Base-by-base conservation (phyloP, 306 rosid species). In the Cajanus cajan region DNA sequence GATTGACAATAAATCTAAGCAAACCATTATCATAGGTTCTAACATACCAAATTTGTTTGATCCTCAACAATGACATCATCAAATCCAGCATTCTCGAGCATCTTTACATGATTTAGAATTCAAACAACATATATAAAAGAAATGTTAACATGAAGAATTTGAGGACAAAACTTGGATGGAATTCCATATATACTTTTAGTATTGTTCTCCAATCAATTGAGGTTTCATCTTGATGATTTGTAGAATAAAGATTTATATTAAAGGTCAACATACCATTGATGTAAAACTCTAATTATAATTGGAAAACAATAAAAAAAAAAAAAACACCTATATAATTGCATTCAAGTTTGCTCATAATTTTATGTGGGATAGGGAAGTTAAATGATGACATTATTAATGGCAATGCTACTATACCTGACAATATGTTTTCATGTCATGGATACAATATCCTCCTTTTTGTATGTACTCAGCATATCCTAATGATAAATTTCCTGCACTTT, bases 61-160 rank as follows among this genome's bases (percentile, higher is more conserved):
- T 95, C 99, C 80, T 91, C 94, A 2, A 85, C 93, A 83, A 74
- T 69, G 67, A 90, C 90, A 10, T 88, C 84, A 36, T 54, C 82
- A 86, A 92, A 93, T 81, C 97, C 99, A 82, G 96, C 96, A 57
- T 89, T 89, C 68, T 82, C 77, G 13, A 95, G 97, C 98, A 95
- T 92, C 99, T 94, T 85, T 70, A 34, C 13, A 74, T 36, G 39
- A 73, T 71, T 69, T 82, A 25, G 51, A 66, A 58, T 15, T 12
- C 8, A 19, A 41, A 11, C 15, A 48, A 15, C 39, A 59, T 40
- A 43, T 25, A 45, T 54, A 59, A 72, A 64, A 40, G 31, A 16
- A 71, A 37, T 8, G 37, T 22, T 15, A 41, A 63, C 68, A 14
- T 4, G 37, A 67, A 50, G 24, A 28, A 14, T 31, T 54, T 78